Evolutionary conservation across 352 stramenopile genomes (phyloP), one percentile per base, ranked within the genome.

Genomic region (Albugo laibachii): DNA sequence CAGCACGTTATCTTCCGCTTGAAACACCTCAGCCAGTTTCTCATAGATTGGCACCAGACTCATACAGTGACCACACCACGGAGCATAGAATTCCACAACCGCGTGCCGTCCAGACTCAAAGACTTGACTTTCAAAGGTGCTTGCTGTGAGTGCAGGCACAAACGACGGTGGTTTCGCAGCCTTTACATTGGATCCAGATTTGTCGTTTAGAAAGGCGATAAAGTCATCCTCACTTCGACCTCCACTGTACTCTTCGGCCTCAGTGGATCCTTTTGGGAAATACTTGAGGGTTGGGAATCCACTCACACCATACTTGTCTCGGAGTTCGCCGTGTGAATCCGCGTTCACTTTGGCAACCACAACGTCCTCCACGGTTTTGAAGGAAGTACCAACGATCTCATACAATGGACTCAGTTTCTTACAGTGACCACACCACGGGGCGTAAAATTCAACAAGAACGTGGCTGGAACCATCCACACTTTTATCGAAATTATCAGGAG

Each of bases 61-160:
- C 72, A 96, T 93, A 80, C 87, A 96, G 74, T 96, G 87, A 44
- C 87, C 87, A 54, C 84, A 96, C 84, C 85, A 97, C 20, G 86
- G 87, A 24, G 87, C 87, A 60, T 93, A 95, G 59, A 97, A 97
- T 58, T 96, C 83, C 8, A 97, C 85, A 31, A 97, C 57, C 42
- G 62, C 62, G 61, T 92, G 75, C 57, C 88, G 87, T 53, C 83
- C 83, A 11, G 72, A 76, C 56, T 86, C 62, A 20, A 84, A 76
- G 3, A 87, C 73, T 41, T 87, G 65, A 13, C 58, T 66, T 49
- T 87, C 78, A 57, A 92, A 92, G 62, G 83, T 66, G 15, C 58
- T 45, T 21, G 69, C 59, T 11, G 58, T 69, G 11, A 92, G 61
- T 12, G 71, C 73, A 16, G 53, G 54, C 16, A 87, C 78, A 51